Conservation (phyloP, 768 basidiomycete genomes). For the Dendrothele bispora region DNA sequence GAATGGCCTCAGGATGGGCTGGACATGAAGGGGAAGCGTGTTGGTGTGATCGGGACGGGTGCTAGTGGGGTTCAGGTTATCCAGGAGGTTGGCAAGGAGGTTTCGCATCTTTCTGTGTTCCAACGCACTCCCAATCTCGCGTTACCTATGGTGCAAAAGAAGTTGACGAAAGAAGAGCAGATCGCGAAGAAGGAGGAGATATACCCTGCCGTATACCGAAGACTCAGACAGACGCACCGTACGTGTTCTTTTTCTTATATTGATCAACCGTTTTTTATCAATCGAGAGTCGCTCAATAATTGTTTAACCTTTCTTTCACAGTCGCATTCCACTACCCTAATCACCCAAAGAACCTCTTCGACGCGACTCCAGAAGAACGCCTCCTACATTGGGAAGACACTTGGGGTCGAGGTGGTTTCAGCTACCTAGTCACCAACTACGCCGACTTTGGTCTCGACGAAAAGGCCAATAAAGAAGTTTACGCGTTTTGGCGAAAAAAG, state of each 20-base stretch:
- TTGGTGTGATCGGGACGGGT: slow-evolving; percentile 25
- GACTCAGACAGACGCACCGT: slow-evolving; percentile 18
- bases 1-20: slow-evolving; percentile 22
- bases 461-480: slow-evolving; percentile 19
- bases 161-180: slow-evolving; percentile 11
- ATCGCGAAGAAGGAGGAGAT: slow-evolving; percentile 13
- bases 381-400: slow-evolving; percentile 18
- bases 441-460: slow-evolving; percentile 15
- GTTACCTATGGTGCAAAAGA: slow-evolving; percentile 18
- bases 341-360: slow-evolving; percentile 7
- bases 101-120: slow-evolving; percentile 24
- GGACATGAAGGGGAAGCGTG: slow-evolving; percentile 20
- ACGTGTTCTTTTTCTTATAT: background rate
- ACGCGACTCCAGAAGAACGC: slow-evolving; percentile 19
- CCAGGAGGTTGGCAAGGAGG: slow-evolving; percentile 18
- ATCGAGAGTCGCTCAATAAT: too few relatives aligned
- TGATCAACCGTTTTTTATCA: background rate
- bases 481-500: slow-evolving; percentile 25
- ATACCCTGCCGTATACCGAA: slow-evolving; percentile 16
- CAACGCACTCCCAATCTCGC: slow-evolving; percentile 26
- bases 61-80: slow-evolving; percentile 24
- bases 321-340: slow-evolving; percentile 15
- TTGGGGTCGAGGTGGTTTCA: slow-evolving; percentile 21
- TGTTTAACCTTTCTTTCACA: background rate
- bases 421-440: slow-evolving; percentile 13